A percentile compares a stretch with the other conserved stretches of the same genome.
phyloP scores from a whole-genome alignment of 2,329 filamentous ascomycete species.

The Cladorrhinum sp. region DNA sequence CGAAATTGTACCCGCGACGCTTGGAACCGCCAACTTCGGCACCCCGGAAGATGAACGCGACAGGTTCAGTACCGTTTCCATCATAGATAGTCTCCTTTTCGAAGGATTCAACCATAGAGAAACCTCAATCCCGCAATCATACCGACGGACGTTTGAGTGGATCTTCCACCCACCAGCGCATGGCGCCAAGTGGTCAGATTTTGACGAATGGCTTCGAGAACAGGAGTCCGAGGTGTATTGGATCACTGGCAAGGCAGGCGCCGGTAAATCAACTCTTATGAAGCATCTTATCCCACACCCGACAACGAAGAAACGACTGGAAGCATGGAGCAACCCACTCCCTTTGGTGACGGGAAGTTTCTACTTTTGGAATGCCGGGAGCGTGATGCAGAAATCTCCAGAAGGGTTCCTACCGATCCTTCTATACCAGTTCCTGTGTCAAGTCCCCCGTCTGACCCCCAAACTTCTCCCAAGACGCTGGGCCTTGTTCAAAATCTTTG shows the following conservation, averaged over 20 bases:
- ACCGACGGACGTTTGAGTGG: conserved; percentile 4
- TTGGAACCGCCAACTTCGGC: no score
- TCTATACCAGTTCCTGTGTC: conserved; percentile 12
- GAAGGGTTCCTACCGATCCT: conserved; percentile 18
- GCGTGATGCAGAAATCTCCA: conserved; percentile 21
- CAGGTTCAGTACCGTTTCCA: neutral
- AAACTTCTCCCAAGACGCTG: conserved; percentile 9
- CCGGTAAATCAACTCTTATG: conserved; percentile 29
- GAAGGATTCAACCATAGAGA: neutral
- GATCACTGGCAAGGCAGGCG: conserved; percentile 26
- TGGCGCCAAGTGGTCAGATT: neutral
- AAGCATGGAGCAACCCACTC: conserved; percentile 9
- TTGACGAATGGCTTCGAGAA: neutral
- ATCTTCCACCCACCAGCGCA: neutral
- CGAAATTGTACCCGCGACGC: no score
- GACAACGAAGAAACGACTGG: neutral
- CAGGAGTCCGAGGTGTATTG: neutral
- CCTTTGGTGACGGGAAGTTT: conserved; percentile 9
- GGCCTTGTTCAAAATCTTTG: conserved; percentile 7
- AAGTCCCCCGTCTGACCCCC: conserved; percentile 10
- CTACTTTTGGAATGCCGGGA: conserved; percentile 23
- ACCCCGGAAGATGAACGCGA: neutral
- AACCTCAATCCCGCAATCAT: neutral
- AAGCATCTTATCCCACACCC: conserved; percentile 15
- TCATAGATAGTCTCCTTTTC: neutral